These are phyloP conservation scores for Thermomyces lanuginosus DNA, from an alignment of 2,329 filamentous ascomycete genomes.

Conservation along the genomic window DNA sequence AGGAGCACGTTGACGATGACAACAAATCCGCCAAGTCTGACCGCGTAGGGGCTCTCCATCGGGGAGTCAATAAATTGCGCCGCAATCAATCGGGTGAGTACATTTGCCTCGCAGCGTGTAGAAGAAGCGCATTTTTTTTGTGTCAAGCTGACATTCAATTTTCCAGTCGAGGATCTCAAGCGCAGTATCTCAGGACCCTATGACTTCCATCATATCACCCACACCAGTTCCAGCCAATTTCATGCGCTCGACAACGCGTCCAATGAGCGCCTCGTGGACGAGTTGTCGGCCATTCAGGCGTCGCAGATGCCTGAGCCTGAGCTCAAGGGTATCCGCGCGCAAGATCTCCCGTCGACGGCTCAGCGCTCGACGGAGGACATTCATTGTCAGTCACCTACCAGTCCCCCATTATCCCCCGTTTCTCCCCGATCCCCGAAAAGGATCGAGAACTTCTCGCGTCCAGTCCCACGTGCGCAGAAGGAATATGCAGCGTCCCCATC, in stretches of 20 bases:
- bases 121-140: background rate
- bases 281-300: constrained; percentile 38
- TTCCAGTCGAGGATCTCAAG: constrained; percentile 28
- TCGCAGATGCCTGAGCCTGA: constrained; percentile 34
- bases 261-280: constrained; percentile 35
- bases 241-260: constrained; percentile 35
- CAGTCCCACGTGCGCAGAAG: constrained; percentile 27
- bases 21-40: constrained; percentile 16
- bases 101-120: background rate
- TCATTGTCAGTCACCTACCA: constrained; percentile 10
- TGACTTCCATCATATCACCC: constrained; percentile 48
- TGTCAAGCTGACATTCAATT: constrained; percentile 2
- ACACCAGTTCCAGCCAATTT: constrained; percentile 41
- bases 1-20: constrained; percentile 24
- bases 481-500: constrained; percentile 21
- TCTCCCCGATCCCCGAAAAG: constrained; percentile 12
- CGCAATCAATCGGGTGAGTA: constrained; percentile 22
- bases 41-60: too few relatives aligned
- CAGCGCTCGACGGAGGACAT: constrained; percentile 1
- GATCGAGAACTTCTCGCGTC: constrained; percentile 41
- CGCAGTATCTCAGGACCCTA: constrained; percentile 44
- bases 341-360: constrained; percentile 27
- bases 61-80: constrained; percentile 15
- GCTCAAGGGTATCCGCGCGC: constrained; percentile 37
- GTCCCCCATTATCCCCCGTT: constrained; percentile 18